Evolutionary conservation across 352 stramenopile genomes (phyloP).

Genomic region (Globisporangium yorkense): DNA sequence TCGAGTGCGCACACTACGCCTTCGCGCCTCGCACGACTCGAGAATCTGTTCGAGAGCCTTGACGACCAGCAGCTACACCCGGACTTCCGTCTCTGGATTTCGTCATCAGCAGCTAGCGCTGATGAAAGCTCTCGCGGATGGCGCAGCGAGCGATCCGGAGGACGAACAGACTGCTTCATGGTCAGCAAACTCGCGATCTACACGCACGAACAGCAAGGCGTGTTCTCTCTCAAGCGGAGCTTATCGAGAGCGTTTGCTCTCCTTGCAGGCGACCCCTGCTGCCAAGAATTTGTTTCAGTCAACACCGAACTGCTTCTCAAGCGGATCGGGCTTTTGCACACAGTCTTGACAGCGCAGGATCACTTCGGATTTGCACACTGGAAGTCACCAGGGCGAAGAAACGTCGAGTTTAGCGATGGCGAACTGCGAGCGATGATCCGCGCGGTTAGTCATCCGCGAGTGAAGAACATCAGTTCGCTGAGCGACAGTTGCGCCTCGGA

Average conservation of each 20-base stretch:
- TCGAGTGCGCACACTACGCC: conserved; percentile 25
- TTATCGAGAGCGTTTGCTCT: conserved; percentile 22
- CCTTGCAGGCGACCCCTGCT: conserved; percentile 15
- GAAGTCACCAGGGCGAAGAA: not conserved
- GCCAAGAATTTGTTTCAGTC: conserved; percentile 3
- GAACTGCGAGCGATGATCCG: conserved; percentile 10
- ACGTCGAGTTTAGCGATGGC: conserved; percentile 5
- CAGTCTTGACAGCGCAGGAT: conserved; percentile 9
- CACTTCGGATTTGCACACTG: conserved; percentile 15
- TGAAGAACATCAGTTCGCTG: no score
- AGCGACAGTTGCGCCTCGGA: conserved; percentile 3
- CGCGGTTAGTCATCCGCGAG: not conserved
- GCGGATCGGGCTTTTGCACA: conserved; percentile 21
- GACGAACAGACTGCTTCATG: not conserved
- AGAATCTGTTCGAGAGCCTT: conserved; percentile 25
- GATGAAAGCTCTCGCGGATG: not conserved
- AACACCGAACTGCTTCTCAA: conserved; percentile 13
- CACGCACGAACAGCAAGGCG: conserved; percentile 12
- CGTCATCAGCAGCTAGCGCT: not conserved
- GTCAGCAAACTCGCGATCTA: not conserved
- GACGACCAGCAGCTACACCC: conserved; percentile 26
- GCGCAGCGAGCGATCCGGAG: not conserved
- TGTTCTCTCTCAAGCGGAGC: conserved; percentile 17
- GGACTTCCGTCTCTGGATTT: conserved; percentile 67
- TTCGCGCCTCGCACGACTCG: conserved; percentile 17